Evolutionary conservation across 75 land plant genomes (phyloP).

Genomic region (Picea sitchensis): DNA sequence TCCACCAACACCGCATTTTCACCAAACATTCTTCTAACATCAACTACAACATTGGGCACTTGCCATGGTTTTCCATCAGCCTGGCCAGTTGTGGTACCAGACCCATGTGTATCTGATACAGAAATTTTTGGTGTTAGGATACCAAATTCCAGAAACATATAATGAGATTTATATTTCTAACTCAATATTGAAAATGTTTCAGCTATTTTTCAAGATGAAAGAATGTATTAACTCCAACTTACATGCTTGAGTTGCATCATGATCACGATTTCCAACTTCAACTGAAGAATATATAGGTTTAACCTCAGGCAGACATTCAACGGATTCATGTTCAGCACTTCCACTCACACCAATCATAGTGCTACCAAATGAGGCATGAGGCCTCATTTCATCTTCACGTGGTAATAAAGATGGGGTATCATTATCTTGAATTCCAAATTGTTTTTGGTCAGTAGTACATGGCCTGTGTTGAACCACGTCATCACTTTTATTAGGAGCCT

Average conservation of each 20-base stretch:
- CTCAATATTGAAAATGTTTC: background rate
- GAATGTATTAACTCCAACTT: slow-evolving; percentile 1
- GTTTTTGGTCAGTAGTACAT: background rate
- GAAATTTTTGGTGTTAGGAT: background rate
- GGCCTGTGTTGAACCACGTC: background rate
- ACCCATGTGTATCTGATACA: background rate
- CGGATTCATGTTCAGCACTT: background rate
- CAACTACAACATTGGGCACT: background rate
- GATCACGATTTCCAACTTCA: background rate
- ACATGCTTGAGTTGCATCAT: background rate
- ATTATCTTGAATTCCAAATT: background rate
- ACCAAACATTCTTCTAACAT: slow-evolving; percentile 9
- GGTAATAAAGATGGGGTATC: background rate
- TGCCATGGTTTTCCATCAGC: background rate
- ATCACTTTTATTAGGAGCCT: slow-evolving; percentile 1
- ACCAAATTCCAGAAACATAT: slow-evolving; percentile 2
- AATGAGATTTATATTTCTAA: slow-evolving; percentile 9
- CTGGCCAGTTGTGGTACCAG: background rate
- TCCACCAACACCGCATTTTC: slow-evolving; percentile 2
- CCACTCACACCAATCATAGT: slow-evolving; percentile 16
- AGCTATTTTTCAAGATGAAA: background rate
- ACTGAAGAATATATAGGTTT: slow-evolving; percentile 5
- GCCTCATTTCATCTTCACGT: slow-evolving; percentile 11
- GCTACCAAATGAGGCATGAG: slow-evolving; percentile 16
- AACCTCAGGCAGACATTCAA: background rate